Base-by-base conservation (phyloP, 768 basidiomycete genomes). In the Auriscalpium microsporum region DNA sequence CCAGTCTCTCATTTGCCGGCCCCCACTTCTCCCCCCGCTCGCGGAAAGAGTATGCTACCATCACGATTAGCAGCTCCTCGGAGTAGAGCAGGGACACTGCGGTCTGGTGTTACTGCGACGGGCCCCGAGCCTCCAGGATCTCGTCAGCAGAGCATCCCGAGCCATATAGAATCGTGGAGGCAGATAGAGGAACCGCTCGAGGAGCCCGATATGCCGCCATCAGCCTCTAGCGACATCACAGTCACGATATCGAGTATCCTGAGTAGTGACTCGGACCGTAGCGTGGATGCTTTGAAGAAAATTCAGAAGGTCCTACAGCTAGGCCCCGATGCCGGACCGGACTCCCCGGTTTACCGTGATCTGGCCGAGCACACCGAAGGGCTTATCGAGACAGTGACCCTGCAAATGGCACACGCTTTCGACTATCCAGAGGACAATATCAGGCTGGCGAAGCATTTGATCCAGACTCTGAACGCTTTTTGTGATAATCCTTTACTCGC, bases 391-490 rank as follows among this genome's bases (percentile, higher is more conserved):
- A 92, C 91, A 1, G 86, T 99, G 63, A 88, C 90, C 3, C 75
- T 90, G 23, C 89, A 94, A 65, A 91, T 95, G 90, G 81, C 88
- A 10, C 89, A 92, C 67, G 84, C 93, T 17, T 98, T 97, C 66
- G 90, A 93, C 51, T 80, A 81, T 48, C 84, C 84, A 2, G 83
- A 87, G 33, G 85, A 88, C 59, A 91, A 92, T 64, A 94, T 96
- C 73, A 82, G 96, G 42, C 76, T 99, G 9, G 92, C 94, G 48
- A 99, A 99, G 70, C 96, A 98, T 69, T 81, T 98, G 52, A 95
- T 98, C 59, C 94, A 97, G 69, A 94, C 94, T 0, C 80, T 97
- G 33, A 94, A 94, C 63, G 88, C 89, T 23, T 93, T 97, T 68
- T 95, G 94, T 64, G 94, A 97, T 64, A 91, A 94, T 67, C 71